Evolutionary conservation across 768 basidiomycete species (phyloP).

Genomic region (Filobasidium wieringae): DNA sequence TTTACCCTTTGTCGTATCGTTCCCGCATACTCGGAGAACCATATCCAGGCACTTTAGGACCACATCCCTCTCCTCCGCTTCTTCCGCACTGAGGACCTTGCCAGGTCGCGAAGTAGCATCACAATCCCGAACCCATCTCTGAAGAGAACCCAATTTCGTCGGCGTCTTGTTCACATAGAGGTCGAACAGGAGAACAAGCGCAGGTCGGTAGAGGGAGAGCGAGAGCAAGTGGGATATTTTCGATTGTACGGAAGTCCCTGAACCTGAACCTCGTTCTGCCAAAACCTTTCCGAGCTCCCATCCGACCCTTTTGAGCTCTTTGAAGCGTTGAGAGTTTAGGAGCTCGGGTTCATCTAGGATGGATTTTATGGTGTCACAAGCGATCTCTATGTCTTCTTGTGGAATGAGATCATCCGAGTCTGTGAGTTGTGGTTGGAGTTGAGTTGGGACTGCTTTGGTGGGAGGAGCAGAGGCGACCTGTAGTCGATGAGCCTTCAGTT

Average conservation of each 20-base stretch:
- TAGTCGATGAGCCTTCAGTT: constrained; percentile 13
- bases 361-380: constrained; percentile 22
- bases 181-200: constrained; percentile 49
- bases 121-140: constrained; percentile 51
- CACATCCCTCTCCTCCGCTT: constrained; percentile 34
- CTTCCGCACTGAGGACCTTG: constrained; percentile 37
- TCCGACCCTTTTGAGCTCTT: constrained; percentile 28
- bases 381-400: constrained; percentile 26
- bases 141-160: constrained; percentile 48
- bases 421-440: not conserved
- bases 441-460: not conserved
- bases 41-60: constrained; percentile 46
- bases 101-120: constrained; percentile 42
- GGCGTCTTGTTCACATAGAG: constrained; percentile 45
- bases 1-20: constrained; percentile 1
- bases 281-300: constrained; percentile 29
- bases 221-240: constrained; percentile 26
- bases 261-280: constrained; percentile 18
- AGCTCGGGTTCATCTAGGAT: constrained; percentile 26
- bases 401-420: constrained; percentile 12
- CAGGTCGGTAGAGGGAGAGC: constrained; percentile 44
- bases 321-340: constrained; percentile 20
- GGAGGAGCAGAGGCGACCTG: not conserved
- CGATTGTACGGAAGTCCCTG: constrained; percentile 17
- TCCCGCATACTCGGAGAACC: constrained; percentile 44